A percentile compares a stretch with the other conserved stretches of the same genome.
These are phyloP conservation scores for Exophiala spinifera DNA, from an alignment of 2,329 filamentous ascomycete species.

Conservation along the genomic window DNA sequence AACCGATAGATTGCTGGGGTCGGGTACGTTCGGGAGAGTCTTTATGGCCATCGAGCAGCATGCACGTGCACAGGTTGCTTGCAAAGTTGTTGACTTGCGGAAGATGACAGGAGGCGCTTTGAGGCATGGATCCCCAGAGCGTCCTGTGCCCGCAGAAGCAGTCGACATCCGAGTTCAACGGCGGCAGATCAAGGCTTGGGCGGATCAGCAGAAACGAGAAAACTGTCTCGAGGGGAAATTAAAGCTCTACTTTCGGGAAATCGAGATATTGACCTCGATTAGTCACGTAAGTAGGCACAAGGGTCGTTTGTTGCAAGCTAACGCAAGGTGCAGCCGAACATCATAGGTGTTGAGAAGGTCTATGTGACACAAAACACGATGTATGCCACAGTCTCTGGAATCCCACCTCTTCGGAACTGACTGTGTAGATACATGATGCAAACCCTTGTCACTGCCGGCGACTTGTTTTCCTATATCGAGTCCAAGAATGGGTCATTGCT, in stretches of 20 bases:
- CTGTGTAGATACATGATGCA: constrained; percentile 56
- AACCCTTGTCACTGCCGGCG: constrained; percentile 58
- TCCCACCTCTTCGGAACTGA: background rate
- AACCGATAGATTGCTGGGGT: constrained; percentile 41
- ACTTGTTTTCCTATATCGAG: constrained; percentile 59
- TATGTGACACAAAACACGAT: constrained; percentile 52
- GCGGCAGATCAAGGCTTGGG: constrained; percentile 24
- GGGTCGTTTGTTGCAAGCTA: background rate
- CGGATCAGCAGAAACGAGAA: constrained; percentile 22
- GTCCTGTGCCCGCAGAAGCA: constrained; percentile 26
- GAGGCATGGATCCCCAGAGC: constrained; percentile 10
- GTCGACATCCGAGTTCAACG: constrained; percentile 18
- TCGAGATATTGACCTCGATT: constrained; percentile 49
- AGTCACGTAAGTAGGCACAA: constrained; percentile 45
- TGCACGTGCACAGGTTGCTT: constrained; percentile 40
- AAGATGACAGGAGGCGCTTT: constrained; percentile 24
- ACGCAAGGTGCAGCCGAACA: constrained; percentile 50
- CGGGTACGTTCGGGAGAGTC: constrained; percentile 43
- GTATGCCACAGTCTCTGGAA: constrained; percentile 32
- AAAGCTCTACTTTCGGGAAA: constrained; percentile 39
- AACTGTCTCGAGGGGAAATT: constrained; percentile 33
- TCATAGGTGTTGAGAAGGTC: constrained; percentile 56
- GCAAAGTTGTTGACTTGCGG: constrained; percentile 44
- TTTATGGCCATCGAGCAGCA: constrained; percentile 40
- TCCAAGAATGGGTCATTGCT: constrained; percentile 46